phyloP scores from a whole-genome alignment of 2,329 filamentous ascomycete species.

The Chrysoporthe puriensis region DNA sequence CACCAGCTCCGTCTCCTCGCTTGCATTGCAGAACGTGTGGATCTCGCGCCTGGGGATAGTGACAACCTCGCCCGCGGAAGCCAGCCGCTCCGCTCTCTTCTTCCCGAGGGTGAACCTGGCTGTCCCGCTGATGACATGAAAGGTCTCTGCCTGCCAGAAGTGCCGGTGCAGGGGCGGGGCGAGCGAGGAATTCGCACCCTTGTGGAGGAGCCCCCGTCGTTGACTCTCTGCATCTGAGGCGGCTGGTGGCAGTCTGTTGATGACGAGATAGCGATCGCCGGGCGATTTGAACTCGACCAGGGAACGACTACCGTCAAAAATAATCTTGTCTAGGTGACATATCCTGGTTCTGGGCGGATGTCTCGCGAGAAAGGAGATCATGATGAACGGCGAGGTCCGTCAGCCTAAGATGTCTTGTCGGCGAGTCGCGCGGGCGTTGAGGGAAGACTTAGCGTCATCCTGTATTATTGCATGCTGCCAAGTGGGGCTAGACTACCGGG shows the following conservation, averaged over 20 bases:
- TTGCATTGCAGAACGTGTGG: conserved; percentile 27
- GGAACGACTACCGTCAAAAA: conserved; percentile 22
- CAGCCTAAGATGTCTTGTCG: too few relatives aligned
- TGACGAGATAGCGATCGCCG: conserved; percentile 18
- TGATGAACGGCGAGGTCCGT: neutral
- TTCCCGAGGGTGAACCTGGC: conserved; percentile 19
- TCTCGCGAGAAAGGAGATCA: conserved; percentile 26
- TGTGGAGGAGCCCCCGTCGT: neutral
- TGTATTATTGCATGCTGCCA: neutral
- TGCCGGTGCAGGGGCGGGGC: conserved; percentile 24
- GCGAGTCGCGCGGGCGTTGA: neutral
- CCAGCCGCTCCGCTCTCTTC: neutral
- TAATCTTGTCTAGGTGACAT: conserved; percentile 9
- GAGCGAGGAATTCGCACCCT: conserved; percentile 16
- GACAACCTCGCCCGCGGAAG: conserved; percentile 16
- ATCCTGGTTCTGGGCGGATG: conserved; percentile 20
- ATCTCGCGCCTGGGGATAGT: conserved; percentile 15
- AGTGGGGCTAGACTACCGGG: neutral
- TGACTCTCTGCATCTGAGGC: neutral
- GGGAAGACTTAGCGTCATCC: neutral
- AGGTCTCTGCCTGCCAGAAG: conserved; percentile 21
- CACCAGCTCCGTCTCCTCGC: conserved; percentile 13
- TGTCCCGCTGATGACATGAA: conserved; percentile 18
- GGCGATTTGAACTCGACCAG: conserved; percentile 18
- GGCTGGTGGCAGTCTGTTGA: conserved; percentile 25